A percentile compares a stretch with the other conserved stretches of the same genome.
Evolutionary conservation across 2,329 filamentous ascomycete genomes (phyloP).

Genomic region (Colletotrichum sp.): DNA sequence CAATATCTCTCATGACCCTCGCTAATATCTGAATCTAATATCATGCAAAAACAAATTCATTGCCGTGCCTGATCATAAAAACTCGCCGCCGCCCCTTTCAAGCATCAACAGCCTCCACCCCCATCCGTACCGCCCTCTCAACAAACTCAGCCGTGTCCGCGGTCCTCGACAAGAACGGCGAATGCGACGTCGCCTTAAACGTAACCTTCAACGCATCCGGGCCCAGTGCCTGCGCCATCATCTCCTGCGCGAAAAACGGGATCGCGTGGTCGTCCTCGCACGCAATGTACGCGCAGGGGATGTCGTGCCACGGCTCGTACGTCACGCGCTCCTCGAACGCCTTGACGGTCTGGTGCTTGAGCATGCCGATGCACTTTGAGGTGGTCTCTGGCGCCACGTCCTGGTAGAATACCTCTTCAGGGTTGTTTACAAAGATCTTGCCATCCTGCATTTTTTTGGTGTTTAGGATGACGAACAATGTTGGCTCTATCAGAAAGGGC

Average conservation of each 20-base stretch:
- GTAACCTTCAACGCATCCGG: background rate
- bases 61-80: too few species aligned
- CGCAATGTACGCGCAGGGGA: slow-evolving; percentile 27
- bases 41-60: too few species aligned
- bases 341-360: background rate
- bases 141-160: background rate
- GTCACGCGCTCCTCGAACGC: slow-evolving; percentile 22
- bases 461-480: background rate
- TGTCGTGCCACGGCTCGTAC: slow-evolving; percentile 31
- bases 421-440: background rate
- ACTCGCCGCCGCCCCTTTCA: too few species aligned
- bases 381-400: slow-evolving; percentile 20
- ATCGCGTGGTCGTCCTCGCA: slow-evolving; percentile 28
- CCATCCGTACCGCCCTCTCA: background rate
- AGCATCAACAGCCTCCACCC: background rate
- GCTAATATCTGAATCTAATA: too few species aligned
- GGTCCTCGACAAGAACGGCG: slow-evolving; percentile 1
- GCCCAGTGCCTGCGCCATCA: slow-evolving; percentile 14
- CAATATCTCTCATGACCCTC: too few species aligned
- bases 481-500: background rate
- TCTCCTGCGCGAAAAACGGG: slow-evolving; percentile 20
- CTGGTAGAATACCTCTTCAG: slow-evolving; percentile 25
- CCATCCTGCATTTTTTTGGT: background rate
- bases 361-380: slow-evolving; percentile 1
- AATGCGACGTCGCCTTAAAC: background rate